Percentiles rank a stretch among this genome's conserved stretches.
phyloP scores from a whole-genome alignment of 1,139 yeast genomes.

The Scheffersomyces insectosa region DNA sequence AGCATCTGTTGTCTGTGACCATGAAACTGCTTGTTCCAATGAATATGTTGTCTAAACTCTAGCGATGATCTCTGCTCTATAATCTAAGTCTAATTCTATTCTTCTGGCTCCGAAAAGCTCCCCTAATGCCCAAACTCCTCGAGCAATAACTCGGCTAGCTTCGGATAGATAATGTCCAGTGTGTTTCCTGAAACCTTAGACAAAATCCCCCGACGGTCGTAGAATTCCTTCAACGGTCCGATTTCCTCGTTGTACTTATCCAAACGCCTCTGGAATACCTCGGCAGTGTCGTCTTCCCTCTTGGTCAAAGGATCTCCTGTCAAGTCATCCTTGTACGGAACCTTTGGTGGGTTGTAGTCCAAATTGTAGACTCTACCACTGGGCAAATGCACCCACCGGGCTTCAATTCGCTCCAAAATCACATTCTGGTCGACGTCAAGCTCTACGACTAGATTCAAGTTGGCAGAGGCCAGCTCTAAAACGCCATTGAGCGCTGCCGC shows the following conservation, averaged over 20 bases:
- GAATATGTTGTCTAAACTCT: too few species aligned
- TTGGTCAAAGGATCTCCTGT: slow-evolving; percentile 85
- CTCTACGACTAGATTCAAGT: slow-evolving; percentile 75
- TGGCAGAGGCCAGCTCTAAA: slow-evolving; percentile 37
- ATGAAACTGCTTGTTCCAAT: too few species aligned
- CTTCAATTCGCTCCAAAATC: slow-evolving; percentile 77
- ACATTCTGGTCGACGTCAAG: slow-evolving; percentile 79
- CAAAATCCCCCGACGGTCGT: slow-evolving; percentile 53
- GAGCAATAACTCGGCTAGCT: slow-evolving; percentile 48
- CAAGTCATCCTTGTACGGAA: slow-evolving; percentile 76
- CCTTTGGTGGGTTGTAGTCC: slow-evolving; percentile 86
- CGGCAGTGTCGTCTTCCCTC: slow-evolving; percentile 77
- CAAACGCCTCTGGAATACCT: slow-evolving; percentile 67
- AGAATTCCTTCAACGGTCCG: slow-evolving; percentile 65
- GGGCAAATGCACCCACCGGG: slow-evolving; percentile 79
- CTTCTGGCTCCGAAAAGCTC: too few species aligned
- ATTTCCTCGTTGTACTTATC: slow-evolving; percentile 61
- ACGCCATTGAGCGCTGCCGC: slow-evolving; percentile 59
- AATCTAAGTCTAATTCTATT: too few species aligned
- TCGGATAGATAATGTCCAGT: slow-evolving; percentile 81
- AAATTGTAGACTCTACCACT: slow-evolving; percentile 87
- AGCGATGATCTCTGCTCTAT: too few species aligned
- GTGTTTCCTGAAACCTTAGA: slow-evolving; percentile 70
- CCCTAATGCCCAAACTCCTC: slow-evolving; percentile 19
- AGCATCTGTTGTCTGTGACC: too few species aligned